Conservation (phyloP, 2,329 filamentous ascomycete genomes). For the Drechslerella coelobrocha region DNA sequence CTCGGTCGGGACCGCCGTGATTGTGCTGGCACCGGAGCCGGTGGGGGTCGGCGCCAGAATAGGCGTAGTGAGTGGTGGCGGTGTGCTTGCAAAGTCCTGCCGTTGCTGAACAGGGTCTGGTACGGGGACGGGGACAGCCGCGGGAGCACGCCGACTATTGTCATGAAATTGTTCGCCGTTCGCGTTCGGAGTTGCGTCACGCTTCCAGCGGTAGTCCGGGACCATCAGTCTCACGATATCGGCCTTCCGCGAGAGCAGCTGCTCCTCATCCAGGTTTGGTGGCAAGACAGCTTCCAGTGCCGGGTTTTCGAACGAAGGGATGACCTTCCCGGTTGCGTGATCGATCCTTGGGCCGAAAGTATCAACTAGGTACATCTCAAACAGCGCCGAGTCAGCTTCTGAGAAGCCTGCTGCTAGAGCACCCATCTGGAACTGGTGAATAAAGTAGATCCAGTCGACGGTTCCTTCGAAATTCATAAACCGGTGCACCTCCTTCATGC, state of each 20-base stretch:
- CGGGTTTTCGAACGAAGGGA: slow-evolving; percentile 22
- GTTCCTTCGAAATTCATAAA: slow-evolving; percentile 35
- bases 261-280: slow-evolving; percentile 21
- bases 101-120: slow-evolving; percentile 18
- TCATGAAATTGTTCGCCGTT: slow-evolving; percentile 6
- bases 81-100: slow-evolving; percentile 28
- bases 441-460: slow-evolving; percentile 46
- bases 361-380: slow-evolving; percentile 46
- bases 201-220: slow-evolving; percentile 15
- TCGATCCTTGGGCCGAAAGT: slow-evolving; percentile 42
- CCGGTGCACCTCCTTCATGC: slow-evolving; percentile 37
- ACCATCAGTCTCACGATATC: slow-evolving; percentile 7
- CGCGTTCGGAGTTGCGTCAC: background rate
- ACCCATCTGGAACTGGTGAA: slow-evolving; percentile 27
- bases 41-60: slow-evolving; percentile 18
- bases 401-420: slow-evolving; percentile 26
- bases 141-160: no score
- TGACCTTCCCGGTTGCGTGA: slow-evolving; percentile 5
- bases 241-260: background rate
- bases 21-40: background rate
- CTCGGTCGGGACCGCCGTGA: background rate
- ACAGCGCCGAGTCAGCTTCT: slow-evolving; percentile 4
- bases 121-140: slow-evolving; percentile 5
- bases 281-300: slow-evolving; percentile 30
- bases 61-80: slow-evolving; percentile 36